Evolutionary conservation across 1,284 basidiomycete species (phyloP), one percentile per base, ranked within the genome.

Genomic region (Sanghuangporus weigelae): DNA sequence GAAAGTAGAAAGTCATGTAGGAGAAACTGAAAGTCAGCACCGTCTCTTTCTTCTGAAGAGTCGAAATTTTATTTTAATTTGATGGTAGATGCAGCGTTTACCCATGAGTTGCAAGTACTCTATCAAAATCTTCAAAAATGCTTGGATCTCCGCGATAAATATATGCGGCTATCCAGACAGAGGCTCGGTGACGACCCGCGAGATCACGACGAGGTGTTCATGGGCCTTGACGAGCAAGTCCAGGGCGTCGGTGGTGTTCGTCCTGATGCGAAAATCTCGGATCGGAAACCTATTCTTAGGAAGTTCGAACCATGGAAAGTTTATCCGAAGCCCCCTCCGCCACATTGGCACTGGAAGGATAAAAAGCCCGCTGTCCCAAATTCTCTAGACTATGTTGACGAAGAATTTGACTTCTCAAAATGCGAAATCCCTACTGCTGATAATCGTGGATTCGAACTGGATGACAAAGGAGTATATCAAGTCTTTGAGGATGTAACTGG

Each of bases 141-240:
- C 71, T 84, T 97, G 56, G 84, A 91, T 64, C 79, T 97, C 21
- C 89, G 95, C 23, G 95, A 97, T 78, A 97, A 96, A 75, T 98
- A 97, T 77, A 93, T 96, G 77, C 69, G 79, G 12, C 83, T 84
- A 61, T 96, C 95, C 0, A 83, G 87, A 7, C 95, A 98, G 73
- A 84, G 90, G 60, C 82, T 96, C 1, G 94, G 95, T 3, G 96
- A 98, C 76, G 92, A 97, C 73, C 95, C 95, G 0, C 84, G 84
- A 67, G 93, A 97, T 74, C 85, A 94, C 72, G 96, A 97, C 69
- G 90, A 86, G 0, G 69, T 77, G 14, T 93, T 94, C 71, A 76
- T 77, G 16, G 87, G 87, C 12, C 77, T 91, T 63, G 75, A 78
- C 31, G 79, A 86, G 50, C 79, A 81, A 11, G 73, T 79, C 57